Evolutionary conservation across 1,139 yeast species (phyloP), one percentile per base, ranked within the genome.

Genomic region (Yamadazyma blattariae): DNA sequence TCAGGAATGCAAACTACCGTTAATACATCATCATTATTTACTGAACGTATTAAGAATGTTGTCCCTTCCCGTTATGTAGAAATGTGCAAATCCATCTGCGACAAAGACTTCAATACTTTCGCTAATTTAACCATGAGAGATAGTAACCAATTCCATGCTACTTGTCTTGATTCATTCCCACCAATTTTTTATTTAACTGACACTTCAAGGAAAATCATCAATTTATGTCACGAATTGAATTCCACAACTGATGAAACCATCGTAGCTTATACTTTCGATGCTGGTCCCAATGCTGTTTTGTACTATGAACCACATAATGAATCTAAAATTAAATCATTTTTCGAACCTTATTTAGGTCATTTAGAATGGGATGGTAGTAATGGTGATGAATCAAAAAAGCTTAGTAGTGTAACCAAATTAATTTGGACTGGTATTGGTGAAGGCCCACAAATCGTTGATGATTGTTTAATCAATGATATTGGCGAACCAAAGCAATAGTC

Each of bases 281-380:
- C 99, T 26, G 99, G 99, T 54, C 98, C 99, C 58, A 92, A 92
- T 64, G 96, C 97, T 11, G 99, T 92, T 33, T 77, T 92, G 43
- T 92, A 92, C 67, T 92, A 90, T 58, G 79, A 83, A 55, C 74
- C 74, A 47, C 69, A 79, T 48, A 75, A 90, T 61, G 96, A 89
- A 60, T 54, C 64, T 20, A 70, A 69, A 46, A 82, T 92, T 9
- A 71, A 83, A 51, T 77, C 85, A 8, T 64, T 78, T 47, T 59
- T 84, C 36, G 25, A 31, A 10, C 50, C 50, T 17, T 47, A 41
- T 18, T 46, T 47, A 24, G 37, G 34, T 12, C 25, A 36, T 4
- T 34, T 45, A 16, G 44, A 43, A 23, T 29, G 34, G 20, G 41
- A 44, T n/a, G 16, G 23, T 13, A 19, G 37, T 4, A 22, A 15